These are phyloP conservation scores for Ophiostoma montium DNA, from an alignment of 2,329 filamentous ascomycete species.

Conservation along the genomic window DNA sequence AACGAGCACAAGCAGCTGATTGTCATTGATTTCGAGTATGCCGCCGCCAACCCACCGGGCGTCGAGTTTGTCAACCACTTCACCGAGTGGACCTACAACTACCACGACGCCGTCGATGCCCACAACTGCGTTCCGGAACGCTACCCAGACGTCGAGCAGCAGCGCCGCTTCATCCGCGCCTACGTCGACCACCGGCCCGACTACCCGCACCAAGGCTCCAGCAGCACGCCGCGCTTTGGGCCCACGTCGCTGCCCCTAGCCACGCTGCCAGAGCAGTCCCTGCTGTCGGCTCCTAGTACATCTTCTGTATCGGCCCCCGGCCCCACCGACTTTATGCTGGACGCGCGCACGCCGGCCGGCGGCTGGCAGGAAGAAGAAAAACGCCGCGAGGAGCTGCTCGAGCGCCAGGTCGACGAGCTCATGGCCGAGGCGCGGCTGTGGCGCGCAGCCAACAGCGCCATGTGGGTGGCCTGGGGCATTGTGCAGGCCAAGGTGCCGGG, in stretches of 20 bases:
- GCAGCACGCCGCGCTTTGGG: slow-evolving; percentile 11
- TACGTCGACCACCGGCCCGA: slow-evolving; percentile 74
- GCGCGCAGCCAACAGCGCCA: slow-evolving; percentile 74
- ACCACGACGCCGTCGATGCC: slow-evolving; percentile 57
- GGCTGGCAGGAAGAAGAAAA: slow-evolving; percentile 51
- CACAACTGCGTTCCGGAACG: slow-evolving; percentile 51
- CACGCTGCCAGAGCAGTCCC: slow-evolving; percentile 10
- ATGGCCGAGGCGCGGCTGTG: slow-evolving; percentile 70
- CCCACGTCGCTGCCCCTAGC: slow-evolving; percentile 11
- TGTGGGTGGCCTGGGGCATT: slow-evolving; percentile 94
- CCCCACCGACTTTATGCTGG: slow-evolving; percentile 74
- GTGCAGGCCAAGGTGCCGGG: slow-evolving; percentile 82
- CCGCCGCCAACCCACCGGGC: slow-evolving; percentile 73
- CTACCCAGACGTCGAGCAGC: slow-evolving; percentile 72
- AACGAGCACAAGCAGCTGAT: slow-evolving; percentile 94
- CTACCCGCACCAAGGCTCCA: slow-evolving; percentile 33
- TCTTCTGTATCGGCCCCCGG: too few species aligned
- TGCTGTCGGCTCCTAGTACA: neutral
- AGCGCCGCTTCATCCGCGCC: slow-evolving; percentile 68
- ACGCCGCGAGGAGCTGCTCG: slow-evolving; percentile 46
- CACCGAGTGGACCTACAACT: slow-evolving; percentile 97
- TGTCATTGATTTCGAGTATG: slow-evolving; percentile 97
- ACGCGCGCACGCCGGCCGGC: slow-evolving; percentile 46
- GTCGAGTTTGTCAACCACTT: slow-evolving; percentile 97
- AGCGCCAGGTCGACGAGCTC: slow-evolving; percentile 54